phyloP scores from a whole-genome alignment of 495 filamentous ascomycete species.

The Neurospora sublineolata region DNA sequence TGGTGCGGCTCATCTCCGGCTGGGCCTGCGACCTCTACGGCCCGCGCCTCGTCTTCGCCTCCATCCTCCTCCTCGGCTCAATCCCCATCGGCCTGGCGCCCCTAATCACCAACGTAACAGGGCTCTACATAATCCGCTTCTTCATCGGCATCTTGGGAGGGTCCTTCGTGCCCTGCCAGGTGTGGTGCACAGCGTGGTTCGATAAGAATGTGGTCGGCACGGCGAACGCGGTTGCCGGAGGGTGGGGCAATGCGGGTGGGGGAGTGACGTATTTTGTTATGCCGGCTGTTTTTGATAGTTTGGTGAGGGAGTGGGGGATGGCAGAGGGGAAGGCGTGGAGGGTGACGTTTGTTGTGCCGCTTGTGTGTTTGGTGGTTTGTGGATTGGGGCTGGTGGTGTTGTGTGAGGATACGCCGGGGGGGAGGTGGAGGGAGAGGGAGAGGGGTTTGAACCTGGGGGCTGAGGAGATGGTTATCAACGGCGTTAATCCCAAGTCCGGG shows the following conservation, averaged over 20 bases:
- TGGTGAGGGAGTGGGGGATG: slow-evolving; percentile 49
- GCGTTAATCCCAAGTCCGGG: not conserved
- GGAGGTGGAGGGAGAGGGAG: slow-evolving; percentile 49
- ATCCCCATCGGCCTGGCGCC: slow-evolving; percentile 81
- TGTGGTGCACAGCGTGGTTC: slow-evolving; percentile 92
- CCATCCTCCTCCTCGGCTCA: slow-evolving; percentile 58
- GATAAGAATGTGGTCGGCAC: slow-evolving; percentile 92
- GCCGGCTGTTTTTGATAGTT: slow-evolving; percentile 79
- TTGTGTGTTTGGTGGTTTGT: slow-evolving; percentile 56
- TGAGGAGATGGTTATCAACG: not conserved
- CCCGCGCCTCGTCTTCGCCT: slow-evolving; percentile 69
- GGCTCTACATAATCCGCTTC: slow-evolving; percentile 72
- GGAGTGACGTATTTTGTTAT: slow-evolving; percentile 87
- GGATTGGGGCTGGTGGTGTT: slow-evolving; percentile 60
- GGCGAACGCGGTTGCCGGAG: slow-evolving; percentile 77
- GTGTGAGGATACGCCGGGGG: slow-evolving; percentile 77
- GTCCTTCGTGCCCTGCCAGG: slow-evolving; percentile 87
- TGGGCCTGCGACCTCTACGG: slow-evolving; percentile 79
- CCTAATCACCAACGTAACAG: slow-evolving; percentile 53
- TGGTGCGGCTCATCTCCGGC: slow-evolving; percentile 73
- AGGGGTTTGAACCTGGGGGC: too few species aligned
- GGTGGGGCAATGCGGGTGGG: slow-evolving; percentile 83
- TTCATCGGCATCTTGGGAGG: slow-evolving; percentile 91
- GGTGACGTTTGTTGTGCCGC: slow-evolving; percentile 72
- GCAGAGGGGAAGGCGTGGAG: slow-evolving; percentile 65